Conservation (phyloP, 768 basidiomycete genomes). For the Leccinum boreale region DNA sequence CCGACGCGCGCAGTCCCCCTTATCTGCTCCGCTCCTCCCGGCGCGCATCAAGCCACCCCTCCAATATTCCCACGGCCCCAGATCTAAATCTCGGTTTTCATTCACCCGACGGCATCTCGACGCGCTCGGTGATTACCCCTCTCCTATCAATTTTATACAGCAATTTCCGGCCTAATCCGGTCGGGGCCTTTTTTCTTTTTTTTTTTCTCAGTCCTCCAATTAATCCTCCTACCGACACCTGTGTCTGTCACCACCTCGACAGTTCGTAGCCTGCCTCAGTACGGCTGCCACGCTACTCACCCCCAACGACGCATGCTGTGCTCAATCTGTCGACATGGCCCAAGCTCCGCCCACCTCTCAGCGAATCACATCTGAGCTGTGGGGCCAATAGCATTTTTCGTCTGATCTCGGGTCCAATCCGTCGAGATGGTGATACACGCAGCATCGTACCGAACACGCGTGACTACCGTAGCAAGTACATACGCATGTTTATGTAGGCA, state of each 20-base stretch:
- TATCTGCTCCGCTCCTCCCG: slow-evolving; percentile 15
- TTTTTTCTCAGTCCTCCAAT: not conserved
- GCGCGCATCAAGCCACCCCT: slow-evolving; percentile 1
- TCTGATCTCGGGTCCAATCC: not conserved
- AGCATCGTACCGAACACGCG: not conserved
- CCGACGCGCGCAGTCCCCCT: slow-evolving; percentile 16
- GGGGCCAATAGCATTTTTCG: not conserved
- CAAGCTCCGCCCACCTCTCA: not conserved
- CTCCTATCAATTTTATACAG: not conserved
- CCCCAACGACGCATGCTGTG: not conserved
- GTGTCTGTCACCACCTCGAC: not conserved
- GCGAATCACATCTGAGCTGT: not conserved
- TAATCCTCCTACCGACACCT: not conserved
- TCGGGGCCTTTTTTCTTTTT: not conserved
- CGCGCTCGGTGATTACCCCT: not conserved
- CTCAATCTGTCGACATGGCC: not conserved
- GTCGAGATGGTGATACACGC: not conserved
- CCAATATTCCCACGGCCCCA: not conserved
- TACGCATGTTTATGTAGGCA: not conserved
- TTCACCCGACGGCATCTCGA: not conserved
- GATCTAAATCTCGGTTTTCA: not conserved
- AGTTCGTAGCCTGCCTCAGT: not conserved
- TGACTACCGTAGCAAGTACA: not conserved
- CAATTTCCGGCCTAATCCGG: not conserved
- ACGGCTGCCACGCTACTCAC: not conserved